phyloP scores from a whole-genome alignment of 106 monocot genomes.

The Allium cepa region DNA sequence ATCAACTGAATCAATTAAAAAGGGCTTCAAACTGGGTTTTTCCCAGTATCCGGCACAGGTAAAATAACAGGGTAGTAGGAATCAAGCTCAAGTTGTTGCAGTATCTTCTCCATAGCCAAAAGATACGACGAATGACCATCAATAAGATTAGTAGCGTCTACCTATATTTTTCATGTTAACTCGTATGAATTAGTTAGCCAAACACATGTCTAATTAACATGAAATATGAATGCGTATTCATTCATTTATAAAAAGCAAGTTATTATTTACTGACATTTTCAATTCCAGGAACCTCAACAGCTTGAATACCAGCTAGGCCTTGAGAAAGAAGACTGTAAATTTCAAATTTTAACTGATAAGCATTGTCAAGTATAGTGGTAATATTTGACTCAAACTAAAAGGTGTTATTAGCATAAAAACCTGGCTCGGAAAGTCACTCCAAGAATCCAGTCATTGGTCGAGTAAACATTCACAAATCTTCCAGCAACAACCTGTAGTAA shows the following conservation, averaged over 20 bases:
- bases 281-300: constrained; percentile 67
- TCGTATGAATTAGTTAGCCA: background rate
- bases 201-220: background rate
- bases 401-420: constrained; percentile 18
- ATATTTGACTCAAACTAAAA: background rate
- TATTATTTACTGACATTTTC: constrained; percentile 52
- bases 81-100: constrained; percentile 63
- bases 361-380: background rate
- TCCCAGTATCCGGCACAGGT: constrained; percentile 2
- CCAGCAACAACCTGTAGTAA: constrained; percentile 61
- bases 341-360: background rate
- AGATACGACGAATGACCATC: constrained; percentile 85
- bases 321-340: constrained; percentile 67
- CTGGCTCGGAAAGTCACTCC: constrained; percentile 87
- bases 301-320: constrained; percentile 91
- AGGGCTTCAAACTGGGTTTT: background rate
- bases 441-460: constrained; percentile 92
- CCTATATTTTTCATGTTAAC: too few relatives aligned
- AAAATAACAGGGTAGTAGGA: constrained; percentile 40
- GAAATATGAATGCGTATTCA: background rate
- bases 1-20: background rate
- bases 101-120: constrained; percentile 23
- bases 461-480: constrained; percentile 84
- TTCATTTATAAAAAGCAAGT: background rate
- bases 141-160: constrained; percentile 19